These are phyloP conservation scores for Fusarium sp. DNA, from an alignment of 2,329 filamentous ascomycete species.

Conservation along the genomic window DNA sequence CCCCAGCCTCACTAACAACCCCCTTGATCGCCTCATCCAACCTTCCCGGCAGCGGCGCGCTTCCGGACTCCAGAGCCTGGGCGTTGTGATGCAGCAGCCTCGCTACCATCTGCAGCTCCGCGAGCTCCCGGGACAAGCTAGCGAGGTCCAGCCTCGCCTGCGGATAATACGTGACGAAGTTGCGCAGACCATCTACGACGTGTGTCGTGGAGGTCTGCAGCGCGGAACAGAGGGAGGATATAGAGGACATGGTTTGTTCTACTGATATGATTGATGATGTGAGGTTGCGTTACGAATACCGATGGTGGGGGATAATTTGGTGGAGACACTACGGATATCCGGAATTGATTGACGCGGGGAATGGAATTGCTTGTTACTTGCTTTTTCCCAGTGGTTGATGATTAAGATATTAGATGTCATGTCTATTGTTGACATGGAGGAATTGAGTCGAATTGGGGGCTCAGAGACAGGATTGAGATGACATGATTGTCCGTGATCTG, in stretches of 20 bases:
- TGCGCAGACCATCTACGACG: conserved; percentile 33
- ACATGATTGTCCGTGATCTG: background rate
- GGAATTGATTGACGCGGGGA: conserved; percentile 5
- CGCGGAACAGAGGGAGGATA: conserved; percentile 32
- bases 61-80: conserved; percentile 21
- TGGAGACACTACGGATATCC: conserved; percentile 17
- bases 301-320: conserved; percentile 23
- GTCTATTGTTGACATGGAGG: background rate
- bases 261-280: background rate
- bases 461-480: background rate
- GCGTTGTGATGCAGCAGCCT: conserved; percentile 40
- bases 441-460: background rate
- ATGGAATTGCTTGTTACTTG: background rate
- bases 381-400: background rate
- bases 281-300: conserved; percentile 2
- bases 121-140: conserved; percentile 41
- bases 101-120: conserved; percentile 40
- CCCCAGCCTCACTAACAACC: conserved; percentile 30
- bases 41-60: conserved; percentile 14
- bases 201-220: conserved; percentile 33
- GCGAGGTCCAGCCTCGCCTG: conserved; percentile 37
- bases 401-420: background rate
- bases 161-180: conserved; percentile 38
- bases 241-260: background rate
- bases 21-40: conserved; percentile 23